A percentile compares a stretch with the other conserved stretches of the same genome.
Evolutionary conservation across 352 stramenopile species (phyloP).

Genomic region (Pythium brachiatum): DNA sequence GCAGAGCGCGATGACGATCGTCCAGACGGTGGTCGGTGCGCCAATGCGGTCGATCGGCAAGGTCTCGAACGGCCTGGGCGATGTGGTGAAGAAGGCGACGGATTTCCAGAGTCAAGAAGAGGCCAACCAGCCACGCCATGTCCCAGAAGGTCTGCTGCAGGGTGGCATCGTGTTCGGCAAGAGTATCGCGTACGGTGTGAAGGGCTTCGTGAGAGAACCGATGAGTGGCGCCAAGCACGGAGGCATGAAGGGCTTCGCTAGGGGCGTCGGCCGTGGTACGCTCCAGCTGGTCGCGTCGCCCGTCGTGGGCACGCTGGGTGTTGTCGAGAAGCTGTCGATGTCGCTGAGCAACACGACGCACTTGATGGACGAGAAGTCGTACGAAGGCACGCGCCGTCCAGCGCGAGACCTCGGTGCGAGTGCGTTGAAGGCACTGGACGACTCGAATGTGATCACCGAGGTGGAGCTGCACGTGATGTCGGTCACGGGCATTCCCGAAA

Average conservation of each 20-base stretch:
- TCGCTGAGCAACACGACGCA: constrained; percentile 87
- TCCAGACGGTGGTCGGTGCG: constrained; percentile 80
- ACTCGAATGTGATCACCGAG: constrained; percentile 87
- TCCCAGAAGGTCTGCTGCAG: constrained; percentile 74
- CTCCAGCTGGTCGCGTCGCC: constrained; percentile 75
- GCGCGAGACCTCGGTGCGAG: constrained; percentile 56
- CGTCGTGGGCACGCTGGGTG: constrained; percentile 79
- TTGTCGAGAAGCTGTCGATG: constrained; percentile 81
- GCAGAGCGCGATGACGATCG: constrained; percentile 72
- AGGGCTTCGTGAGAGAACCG: constrained; percentile 80
- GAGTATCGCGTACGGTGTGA: constrained; percentile 72
- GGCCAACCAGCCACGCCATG: constrained; percentile 59
- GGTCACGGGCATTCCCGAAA: constrained; percentile 64
- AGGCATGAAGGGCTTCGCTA: constrained; percentile 81
- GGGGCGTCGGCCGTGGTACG: constrained; percentile 74
- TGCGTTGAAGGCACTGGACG: constrained; percentile 66
- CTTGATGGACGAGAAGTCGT: constrained; percentile 77
- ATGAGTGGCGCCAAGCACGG: constrained; percentile 68
- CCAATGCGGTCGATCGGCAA: constrained; percentile 77
- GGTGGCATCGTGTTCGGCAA: constrained; percentile 74
- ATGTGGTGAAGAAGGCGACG: constrained; percentile 84
- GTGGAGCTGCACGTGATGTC: constrained; percentile 76
- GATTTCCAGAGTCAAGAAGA: constrained; percentile 82
- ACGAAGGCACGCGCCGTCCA: constrained; percentile 70
- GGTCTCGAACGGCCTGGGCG: constrained; percentile 79